Conservation (phyloP, 1,284 basidiomycete species). For the Fomitopsis palustris region DNA sequence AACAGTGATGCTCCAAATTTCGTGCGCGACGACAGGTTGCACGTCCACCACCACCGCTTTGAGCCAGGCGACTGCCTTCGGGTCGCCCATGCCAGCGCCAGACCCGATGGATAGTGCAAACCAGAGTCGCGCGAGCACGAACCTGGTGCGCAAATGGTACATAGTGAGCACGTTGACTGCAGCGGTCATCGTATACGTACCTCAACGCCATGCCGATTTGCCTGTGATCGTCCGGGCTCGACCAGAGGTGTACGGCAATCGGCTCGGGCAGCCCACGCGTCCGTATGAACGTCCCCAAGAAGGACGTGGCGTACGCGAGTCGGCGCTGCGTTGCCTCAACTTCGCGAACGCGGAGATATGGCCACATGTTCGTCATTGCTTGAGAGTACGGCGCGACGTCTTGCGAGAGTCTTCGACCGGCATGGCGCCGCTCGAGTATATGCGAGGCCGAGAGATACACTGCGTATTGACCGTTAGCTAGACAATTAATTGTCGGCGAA, state of each 20-base stretch:
- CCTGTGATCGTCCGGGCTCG: slow-evolving; percentile 51
- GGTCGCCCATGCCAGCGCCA: slow-evolving; percentile 14
- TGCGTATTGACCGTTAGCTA: too few species aligned
- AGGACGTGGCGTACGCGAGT: slow-evolving; percentile 41
- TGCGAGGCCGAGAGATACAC: slow-evolving; percentile 58
- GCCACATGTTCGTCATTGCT: slow-evolving; percentile 63
- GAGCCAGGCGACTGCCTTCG: slow-evolving; percentile 31
- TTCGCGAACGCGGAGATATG: slow-evolving; percentile 53
- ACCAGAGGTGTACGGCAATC: slow-evolving; percentile 51
- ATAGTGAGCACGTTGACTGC: too few species aligned
- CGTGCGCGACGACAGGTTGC: slow-evolving; percentile 46
- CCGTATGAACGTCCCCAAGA: slow-evolving; percentile 38
- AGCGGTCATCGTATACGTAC: slow-evolving; percentile 30
- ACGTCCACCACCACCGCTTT: slow-evolving; percentile 38
- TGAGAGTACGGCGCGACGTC: slow-evolving; percentile 33
- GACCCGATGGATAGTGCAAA: slow-evolving; percentile 53
- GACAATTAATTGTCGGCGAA: too few species aligned
- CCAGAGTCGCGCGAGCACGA: slow-evolving; percentile 58
- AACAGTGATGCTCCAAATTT: slow-evolving; percentile 56
- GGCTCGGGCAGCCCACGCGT: slow-evolving; percentile 19
- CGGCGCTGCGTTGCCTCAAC: slow-evolving; percentile 37
- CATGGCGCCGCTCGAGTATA: slow-evolving; percentile 41
- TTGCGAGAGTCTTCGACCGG: slow-evolving; percentile 43
- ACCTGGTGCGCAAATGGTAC: slow-evolving; percentile 41
- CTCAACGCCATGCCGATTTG: slow-evolving; percentile 55